A percentile compares a stretch with the other conserved stretches of the same genome.
Conservation (phyloP, 2,329 filamentous ascomycete genomes). For the Aspergillus proliferans region DNA sequence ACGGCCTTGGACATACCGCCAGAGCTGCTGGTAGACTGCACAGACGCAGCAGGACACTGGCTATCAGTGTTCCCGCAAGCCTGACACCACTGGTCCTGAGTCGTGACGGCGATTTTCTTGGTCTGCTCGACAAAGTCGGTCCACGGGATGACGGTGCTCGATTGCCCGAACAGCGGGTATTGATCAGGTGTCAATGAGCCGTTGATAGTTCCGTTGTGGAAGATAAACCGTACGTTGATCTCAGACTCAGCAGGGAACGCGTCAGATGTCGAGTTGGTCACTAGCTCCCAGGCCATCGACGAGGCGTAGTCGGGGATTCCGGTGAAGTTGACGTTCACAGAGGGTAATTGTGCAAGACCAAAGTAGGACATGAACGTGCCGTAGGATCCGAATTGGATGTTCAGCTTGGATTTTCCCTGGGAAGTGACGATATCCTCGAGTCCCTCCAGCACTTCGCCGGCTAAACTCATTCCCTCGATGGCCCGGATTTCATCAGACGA, state of each 20-base stretch:
- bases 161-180: conserved; percentile 58
- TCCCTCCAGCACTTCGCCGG: conserved; percentile 52
- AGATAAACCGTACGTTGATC: conserved; percentile 55
- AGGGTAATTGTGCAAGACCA: conserved; percentile 49
- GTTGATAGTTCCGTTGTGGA: conserved; percentile 55
- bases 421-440: conserved; percentile 38
- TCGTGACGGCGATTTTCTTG: conserved; percentile 59
- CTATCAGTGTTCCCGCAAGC: conserved; percentile 68
- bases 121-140: conserved; percentile 59
- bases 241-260: conserved; percentile 44
- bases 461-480: conserved; percentile 57
- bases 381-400: conserved; percentile 58
- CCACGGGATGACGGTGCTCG: conserved; percentile 57
- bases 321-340: conserved; percentile 57
- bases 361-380: conserved; percentile 57
- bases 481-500: conserved; percentile 42
- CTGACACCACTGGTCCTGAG: conserved; percentile 63
- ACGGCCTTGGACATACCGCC: conserved; percentile 60
- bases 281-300: conserved; percentile 70
- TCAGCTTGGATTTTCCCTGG: conserved; percentile 35
- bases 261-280: conserved; percentile 44
- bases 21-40: conserved; percentile 21
- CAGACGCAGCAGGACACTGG: conserved; percentile 51
- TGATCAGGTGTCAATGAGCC: conserved; percentile 40
- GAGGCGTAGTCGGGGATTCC: conserved; percentile 80